These are phyloP conservation scores for Lignosus rhinocerotis DNA, from an alignment of 1,284 basidiomycete genomes.

Conservation along the genomic window DNA sequence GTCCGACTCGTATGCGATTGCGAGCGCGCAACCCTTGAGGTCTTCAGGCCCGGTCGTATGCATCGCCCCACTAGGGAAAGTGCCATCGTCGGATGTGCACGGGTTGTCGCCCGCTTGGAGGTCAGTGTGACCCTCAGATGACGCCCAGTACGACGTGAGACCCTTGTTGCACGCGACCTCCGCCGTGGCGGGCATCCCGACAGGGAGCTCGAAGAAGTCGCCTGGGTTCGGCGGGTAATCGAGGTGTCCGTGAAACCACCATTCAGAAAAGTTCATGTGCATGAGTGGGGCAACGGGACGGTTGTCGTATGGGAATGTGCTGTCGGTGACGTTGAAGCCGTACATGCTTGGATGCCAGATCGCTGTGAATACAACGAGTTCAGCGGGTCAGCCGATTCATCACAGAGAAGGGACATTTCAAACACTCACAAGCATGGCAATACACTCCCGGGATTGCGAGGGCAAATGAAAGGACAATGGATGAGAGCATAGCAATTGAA, in stretches of 20 bases:
- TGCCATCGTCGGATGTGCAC: constrained; percentile 43
- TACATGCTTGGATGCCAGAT: constrained; percentile 38
- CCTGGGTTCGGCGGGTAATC: constrained; percentile 54
- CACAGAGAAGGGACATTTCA: no score
- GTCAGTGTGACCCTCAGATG: constrained; percentile 44
- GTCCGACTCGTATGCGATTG: constrained; percentile 70
- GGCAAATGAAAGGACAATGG: no score
- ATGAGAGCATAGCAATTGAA: no score
- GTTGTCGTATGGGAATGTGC: constrained; percentile 52
- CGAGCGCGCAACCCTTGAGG: constrained; percentile 65
- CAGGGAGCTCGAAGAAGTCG: constrained; percentile 58
- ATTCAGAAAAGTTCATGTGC: constrained; percentile 51
- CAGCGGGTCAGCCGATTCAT: no score
- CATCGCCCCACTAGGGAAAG: constrained; percentile 38
- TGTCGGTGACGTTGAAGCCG: constrained; percentile 58
- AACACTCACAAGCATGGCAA: no score
- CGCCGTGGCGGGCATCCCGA: constrained; percentile 48
- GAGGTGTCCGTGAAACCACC: constrained; percentile 72
- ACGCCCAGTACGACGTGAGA: constrained; percentile 52
- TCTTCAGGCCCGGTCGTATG: constrained; percentile 58
- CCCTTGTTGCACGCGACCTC: constrained; percentile 61
- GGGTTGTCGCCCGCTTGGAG: constrained; percentile 46
- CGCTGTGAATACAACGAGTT: constrained; percentile 14
- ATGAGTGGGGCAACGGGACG: constrained; percentile 55
- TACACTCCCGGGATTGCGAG: no score